Evolutionary conservation across 2,329 filamentous ascomycete species (phyloP), one percentile per base, ranked within the genome.

Genomic region (Blastomyces silverae): DNA sequence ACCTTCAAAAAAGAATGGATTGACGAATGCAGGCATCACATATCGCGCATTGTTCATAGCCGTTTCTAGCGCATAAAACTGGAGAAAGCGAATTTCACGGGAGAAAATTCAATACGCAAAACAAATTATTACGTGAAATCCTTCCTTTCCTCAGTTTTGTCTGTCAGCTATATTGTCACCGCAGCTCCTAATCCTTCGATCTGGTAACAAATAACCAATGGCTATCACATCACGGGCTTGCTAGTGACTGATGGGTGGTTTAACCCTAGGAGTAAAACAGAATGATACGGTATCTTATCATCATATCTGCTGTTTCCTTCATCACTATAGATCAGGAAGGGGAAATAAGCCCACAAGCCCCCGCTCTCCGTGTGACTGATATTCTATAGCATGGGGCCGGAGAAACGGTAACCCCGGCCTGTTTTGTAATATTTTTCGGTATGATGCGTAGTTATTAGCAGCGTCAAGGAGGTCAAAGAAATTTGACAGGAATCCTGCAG

Each of bases 391-490:
- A 69, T 79, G 77, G 2, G 77, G 76, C 5, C 73, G 52, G 2
- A 79, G 70, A 64, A 78, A 79, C 0, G 77, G 77, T 28, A 78
- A 71, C 3, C 77, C 77, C 0, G 75, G 76, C 7, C 69, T 66
- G 15, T 67, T 64, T 31, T 67, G 62, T 69, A 75, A 76, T 22
- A 72, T 69, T 39, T 73, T 70, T 42, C 75, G 74, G 65, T 79
- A 79, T 34, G 69, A 64, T 8, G 69, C 67, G 55, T 75, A 77
- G 61, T 79, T 79, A 10, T 75, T 66, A 31, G 66, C 64, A 0
- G 76, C 69, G 59, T 73, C 68, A 17, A 72, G 63, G 55, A 79
- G 70, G 22, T 69, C 68, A 28, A 70, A 50, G 4, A 73, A 53
- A 13, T 25, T 73, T 15, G 46, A 28, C 22, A 25, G 39, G 34